Percentiles rank a stretch among this genome's conserved stretches.
These are phyloP conservation scores for Syzygium aromaticum DNA, from an alignment of 345 rosid species.

Conservation along the genomic window DNA sequence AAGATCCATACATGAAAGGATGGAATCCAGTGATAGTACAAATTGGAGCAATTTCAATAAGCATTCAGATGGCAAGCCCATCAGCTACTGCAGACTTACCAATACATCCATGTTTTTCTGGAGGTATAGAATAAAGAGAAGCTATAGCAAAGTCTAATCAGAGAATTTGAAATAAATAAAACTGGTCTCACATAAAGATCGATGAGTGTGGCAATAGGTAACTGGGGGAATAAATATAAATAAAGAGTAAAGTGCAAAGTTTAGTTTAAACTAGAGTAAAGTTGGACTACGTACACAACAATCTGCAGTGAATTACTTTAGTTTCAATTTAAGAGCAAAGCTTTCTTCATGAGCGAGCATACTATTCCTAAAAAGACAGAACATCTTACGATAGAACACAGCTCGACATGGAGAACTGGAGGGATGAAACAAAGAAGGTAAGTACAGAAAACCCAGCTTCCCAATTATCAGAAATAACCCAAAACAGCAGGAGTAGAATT, in stretches of 20 bases:
- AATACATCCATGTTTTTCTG: not conserved
- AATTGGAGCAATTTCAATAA: not conserved
- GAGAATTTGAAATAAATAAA: not conserved
- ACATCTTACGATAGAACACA: not conserved
- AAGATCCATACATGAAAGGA: not conserved
- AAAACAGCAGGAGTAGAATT: not conserved
- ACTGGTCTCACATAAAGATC: not conserved
- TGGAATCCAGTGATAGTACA: not conserved
- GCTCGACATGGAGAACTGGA: not conserved
- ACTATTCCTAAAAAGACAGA: not conserved
- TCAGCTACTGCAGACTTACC: not conserved
- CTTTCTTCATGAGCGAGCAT: not conserved
- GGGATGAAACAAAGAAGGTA: not conserved
- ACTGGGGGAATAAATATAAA: not conserved
- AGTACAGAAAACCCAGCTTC: not conserved
- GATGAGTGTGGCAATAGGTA: not conserved
- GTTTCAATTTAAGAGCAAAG: not conserved
- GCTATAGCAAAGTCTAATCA: not conserved
- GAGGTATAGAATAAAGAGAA: not conserved
- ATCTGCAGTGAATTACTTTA: not conserved
- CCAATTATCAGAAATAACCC: not conserved
- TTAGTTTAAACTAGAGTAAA: not conserved
- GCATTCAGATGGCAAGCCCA: not conserved
- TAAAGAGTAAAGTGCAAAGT: not conserved
- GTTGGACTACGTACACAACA: not conserved